These are phyloP conservation scores for Triticum aestivum DNA, from an alignment of 176 grass and related monocot genomes.

Conservation along the genomic window DNA sequence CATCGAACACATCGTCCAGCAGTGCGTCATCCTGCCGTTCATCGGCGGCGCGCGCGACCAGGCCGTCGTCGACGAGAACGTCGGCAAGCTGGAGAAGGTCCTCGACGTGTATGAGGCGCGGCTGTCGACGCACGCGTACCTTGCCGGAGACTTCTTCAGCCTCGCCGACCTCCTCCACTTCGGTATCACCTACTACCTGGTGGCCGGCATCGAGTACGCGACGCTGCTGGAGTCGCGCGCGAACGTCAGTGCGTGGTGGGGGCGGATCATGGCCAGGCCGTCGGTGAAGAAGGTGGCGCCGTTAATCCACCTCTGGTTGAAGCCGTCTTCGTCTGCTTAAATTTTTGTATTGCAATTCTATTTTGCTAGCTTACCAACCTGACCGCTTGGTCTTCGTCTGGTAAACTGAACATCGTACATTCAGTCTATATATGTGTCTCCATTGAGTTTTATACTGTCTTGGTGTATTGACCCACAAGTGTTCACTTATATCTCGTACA, in stretches of 20 bases:
- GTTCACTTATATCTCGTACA: too few relatives aligned
- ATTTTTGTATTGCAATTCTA: too few relatives aligned
- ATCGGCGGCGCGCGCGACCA: slow-evolving; percentile 28
- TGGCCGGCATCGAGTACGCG: slow-evolving; percentile 25
- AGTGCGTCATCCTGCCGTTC: slow-evolving; percentile 22
- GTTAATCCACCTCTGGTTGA: not conserved
- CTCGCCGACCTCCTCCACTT: slow-evolving; percentile 58
- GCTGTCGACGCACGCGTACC: slow-evolving; percentile 1
- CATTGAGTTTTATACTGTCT: too few relatives aligned
- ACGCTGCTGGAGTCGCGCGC: slow-evolving; percentile 25
- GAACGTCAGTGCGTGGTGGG: slow-evolving; percentile 46
- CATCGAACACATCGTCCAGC: not conserved
- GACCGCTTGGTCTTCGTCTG: too few relatives aligned
- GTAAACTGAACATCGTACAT: too few relatives aligned
- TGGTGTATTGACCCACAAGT: too few relatives aligned
- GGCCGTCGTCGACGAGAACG: slow-evolving; percentile 17
- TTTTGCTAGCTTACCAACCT: too few relatives aligned
- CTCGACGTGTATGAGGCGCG: slow-evolving; percentile 44
- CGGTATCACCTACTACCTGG: slow-evolving; percentile 10
- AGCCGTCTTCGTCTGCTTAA: not conserved
- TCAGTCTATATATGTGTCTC: too few relatives aligned
- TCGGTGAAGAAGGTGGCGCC: slow-evolving; percentile 31
- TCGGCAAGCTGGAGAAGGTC: slow-evolving; percentile 23
- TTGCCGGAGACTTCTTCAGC: slow-evolving; percentile 46
- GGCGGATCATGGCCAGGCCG: slow-evolving; percentile 35